These are phyloP conservation scores for Oenanthe sinensis DNA, from an alignment of 129 eudicot species.

Conservation along the genomic window DNA sequence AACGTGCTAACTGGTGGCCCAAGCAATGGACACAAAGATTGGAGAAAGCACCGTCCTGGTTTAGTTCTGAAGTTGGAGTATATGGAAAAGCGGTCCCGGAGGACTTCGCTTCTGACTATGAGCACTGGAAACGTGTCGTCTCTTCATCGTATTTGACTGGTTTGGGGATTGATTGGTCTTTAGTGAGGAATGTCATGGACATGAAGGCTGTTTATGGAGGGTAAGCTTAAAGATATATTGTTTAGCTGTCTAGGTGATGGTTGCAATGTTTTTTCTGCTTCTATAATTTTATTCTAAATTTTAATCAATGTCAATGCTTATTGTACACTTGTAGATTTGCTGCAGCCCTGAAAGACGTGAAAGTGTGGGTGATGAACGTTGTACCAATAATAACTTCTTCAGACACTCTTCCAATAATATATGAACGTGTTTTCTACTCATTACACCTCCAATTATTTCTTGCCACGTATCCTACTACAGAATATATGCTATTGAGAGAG, in stretches of 20 bases:
- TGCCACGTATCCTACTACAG: no score
- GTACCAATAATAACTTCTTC: slow-evolving; percentile 50
- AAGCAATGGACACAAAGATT: slow-evolving; percentile 47
- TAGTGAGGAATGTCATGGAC: slow-evolving; percentile 65
- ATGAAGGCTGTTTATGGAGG: slow-evolving; percentile 69
- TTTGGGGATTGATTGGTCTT: slow-evolving; percentile 54
- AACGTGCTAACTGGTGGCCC: slow-evolving; percentile 53
- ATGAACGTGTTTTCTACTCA: no score
- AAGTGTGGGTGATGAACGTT: slow-evolving; percentile 65
- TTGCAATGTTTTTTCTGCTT: background rate
- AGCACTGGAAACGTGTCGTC: slow-evolving; percentile 49
- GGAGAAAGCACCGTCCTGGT: slow-evolving; percentile 55
- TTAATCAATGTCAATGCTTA: background rate
- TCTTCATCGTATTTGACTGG: slow-evolving; percentile 47
- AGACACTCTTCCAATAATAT: slow-evolving; percentile 57
- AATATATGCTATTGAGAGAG: no score
- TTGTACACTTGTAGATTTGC: slow-evolving; percentile 39
- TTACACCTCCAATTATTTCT: no score
- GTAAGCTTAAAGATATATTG: slow-evolving; percentile 21
- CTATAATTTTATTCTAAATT: background rate
- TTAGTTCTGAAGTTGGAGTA: slow-evolving; percentile 49
- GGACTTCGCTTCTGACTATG: slow-evolving; percentile 44
- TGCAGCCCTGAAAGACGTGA: slow-evolving; percentile 49
- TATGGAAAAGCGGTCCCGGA: slow-evolving; percentile 48
- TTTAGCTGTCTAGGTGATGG: background rate